Evolutionary conservation across 2,329 filamentous ascomycete genomes (phyloP).

Genomic region (Thielaviopsis ethacetica): DNA sequence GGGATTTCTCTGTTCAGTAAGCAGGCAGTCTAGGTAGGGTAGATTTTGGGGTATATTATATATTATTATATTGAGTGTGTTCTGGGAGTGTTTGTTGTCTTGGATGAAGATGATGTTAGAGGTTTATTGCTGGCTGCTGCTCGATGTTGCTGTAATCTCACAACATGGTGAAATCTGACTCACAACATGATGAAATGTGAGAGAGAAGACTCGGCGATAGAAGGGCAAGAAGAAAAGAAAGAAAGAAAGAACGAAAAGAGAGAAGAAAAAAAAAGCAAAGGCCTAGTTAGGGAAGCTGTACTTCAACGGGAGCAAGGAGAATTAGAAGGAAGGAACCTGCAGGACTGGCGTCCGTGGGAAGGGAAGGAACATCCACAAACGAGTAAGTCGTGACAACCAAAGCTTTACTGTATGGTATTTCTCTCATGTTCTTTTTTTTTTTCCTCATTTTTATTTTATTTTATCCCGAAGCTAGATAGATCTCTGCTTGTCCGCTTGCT

Average conservation of each 20-base stretch:
- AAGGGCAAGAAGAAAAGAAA: not conserved
- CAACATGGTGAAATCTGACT: too few species aligned
- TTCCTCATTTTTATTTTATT: not conserved
- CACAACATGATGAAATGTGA: too few species aligned
- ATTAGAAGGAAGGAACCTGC: not conserved
- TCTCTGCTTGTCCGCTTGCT: too few species aligned
- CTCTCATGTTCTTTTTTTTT: not conserved
- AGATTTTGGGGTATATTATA: too few species aligned
- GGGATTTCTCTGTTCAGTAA: not conserved
- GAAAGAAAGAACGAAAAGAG: not conserved
- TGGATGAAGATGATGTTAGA: too few species aligned
- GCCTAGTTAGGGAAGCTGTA: not conserved
- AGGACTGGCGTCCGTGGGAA: not conserved
- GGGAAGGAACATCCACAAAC: not conserved
- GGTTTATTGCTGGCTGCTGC: too few species aligned
- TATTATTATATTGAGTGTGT: too few species aligned
- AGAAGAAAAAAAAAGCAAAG: not conserved
- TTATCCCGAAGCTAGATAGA: not conserved
- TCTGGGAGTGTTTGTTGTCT: too few species aligned
- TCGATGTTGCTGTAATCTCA: too few species aligned
- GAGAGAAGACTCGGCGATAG: too few species aligned
- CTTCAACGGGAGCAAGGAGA: not conserved
- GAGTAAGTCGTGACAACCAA: too few species aligned
- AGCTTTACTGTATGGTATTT: not conserved
- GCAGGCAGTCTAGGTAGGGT: too few species aligned